Conservation (phyloP, 768 basidiomycete species). For the Xerocomellus amylosporus region DNA sequence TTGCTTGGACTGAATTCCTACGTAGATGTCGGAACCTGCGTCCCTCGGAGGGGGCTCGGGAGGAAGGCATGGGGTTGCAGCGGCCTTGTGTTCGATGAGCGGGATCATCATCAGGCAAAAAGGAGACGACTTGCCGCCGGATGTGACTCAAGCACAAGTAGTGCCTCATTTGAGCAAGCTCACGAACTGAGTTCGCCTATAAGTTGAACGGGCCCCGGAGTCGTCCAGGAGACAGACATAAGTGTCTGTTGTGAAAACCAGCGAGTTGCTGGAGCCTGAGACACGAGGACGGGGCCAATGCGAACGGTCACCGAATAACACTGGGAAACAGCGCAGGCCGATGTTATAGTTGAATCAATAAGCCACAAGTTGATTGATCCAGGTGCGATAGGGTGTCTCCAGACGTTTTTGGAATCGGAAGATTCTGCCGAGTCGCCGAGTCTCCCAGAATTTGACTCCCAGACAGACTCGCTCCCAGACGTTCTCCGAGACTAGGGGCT, state of each 20-base stretch:
- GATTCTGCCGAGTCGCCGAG: too few relatives aligned
- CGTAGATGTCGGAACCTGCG: too few relatives aligned
- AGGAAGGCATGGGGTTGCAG: neutral
- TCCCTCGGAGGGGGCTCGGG: neutral
- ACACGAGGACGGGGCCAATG: neutral
- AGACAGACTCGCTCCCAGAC: too few relatives aligned
- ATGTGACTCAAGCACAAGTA: neutral
- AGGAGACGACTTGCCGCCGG: neutral
- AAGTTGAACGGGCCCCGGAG: neutral
- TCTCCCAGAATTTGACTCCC: too few relatives aligned
- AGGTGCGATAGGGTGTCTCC: too few relatives aligned
- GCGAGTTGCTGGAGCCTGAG: too few relatives aligned
- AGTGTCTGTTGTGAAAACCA: neutral
- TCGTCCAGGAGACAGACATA: neutral
- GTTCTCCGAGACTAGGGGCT: too few relatives aligned
- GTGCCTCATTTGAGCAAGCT: neutral
- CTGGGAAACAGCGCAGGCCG: neutral
- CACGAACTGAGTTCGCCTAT: constrained; percentile 3
- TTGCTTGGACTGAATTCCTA: too few relatives aligned
- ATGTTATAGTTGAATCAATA: too few relatives aligned
- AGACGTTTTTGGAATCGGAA: too few relatives aligned
- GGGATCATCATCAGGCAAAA: neutral
- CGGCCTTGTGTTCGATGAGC: neutral
- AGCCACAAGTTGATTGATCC: too few relatives aligned
- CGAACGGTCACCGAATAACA: too few relatives aligned